phyloP scores from a whole-genome alignment of 1,284 basidiomycete species.

The Moesziomyces aphidis region DNA sequence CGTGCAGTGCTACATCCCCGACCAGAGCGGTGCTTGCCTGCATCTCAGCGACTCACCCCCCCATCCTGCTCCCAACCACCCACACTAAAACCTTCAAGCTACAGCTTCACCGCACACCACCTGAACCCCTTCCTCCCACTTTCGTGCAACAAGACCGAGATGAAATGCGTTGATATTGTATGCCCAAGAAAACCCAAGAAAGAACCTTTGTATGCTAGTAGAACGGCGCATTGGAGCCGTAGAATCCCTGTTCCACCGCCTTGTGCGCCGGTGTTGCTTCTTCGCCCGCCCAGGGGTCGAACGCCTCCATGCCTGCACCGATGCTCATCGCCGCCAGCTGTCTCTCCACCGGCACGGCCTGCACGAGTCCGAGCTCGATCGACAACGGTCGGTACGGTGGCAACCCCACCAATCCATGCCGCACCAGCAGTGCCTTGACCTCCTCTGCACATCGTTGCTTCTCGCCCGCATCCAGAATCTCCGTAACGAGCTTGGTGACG shows the following conservation, averaged over 20 bases:
- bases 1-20: too few species aligned
- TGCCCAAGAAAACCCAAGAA: not conserved
- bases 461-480: constrained; percentile 74
- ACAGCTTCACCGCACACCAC: too few species aligned
- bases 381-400: constrained; percentile 86
- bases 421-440: constrained; percentile 51
- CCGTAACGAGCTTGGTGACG: constrained; percentile 88
- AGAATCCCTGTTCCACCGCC: not conserved
- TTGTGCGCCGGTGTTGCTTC: not conserved
- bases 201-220: not conserved
- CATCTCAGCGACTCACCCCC: too few species aligned
- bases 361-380: constrained; percentile 84
- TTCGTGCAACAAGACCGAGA: too few species aligned
- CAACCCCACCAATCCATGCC: constrained; percentile 56
- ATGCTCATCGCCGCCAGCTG: constrained; percentile 13
- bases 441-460: constrained; percentile 78
- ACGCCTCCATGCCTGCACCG: not conserved
- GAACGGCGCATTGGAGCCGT: not conserved
- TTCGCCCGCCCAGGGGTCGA: constrained; percentile 22
- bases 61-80: too few species aligned
- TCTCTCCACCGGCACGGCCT: constrained; percentile 2
- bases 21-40: too few species aligned
- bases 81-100: too few species aligned
- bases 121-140: too few species aligned
- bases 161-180: too few species aligned